Conservation (phyloP, 768 basidiomycete genomes). For the Basidioascus undulatus region DNA sequence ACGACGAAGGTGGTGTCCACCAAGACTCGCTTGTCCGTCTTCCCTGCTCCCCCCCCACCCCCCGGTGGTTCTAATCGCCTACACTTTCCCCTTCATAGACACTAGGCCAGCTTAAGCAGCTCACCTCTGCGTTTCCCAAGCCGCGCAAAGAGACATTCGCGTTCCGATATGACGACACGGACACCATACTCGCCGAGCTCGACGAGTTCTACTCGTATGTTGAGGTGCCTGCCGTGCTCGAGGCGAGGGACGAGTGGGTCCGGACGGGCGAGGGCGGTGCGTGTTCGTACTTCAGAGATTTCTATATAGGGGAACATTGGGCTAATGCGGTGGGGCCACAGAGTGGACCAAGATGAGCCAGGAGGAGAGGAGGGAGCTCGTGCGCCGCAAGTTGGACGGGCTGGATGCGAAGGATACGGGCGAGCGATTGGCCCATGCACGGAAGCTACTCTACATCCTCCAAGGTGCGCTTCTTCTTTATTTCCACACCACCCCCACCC, state of each 20-base stretch:
- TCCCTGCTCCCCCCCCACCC: too few relatives aligned
- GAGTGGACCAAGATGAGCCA: slow-evolving; percentile 58
- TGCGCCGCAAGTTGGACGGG: slow-evolving; percentile 60
- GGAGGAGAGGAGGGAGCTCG: slow-evolving; percentile 39
- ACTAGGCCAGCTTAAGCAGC: slow-evolving; percentile 7
- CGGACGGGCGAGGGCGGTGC: slow-evolving; percentile 54
- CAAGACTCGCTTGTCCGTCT: too few relatives aligned
- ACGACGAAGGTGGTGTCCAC: too few relatives aligned
- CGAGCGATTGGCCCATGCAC: slow-evolving; percentile 63
- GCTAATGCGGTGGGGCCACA: slow-evolving; percentile 15
- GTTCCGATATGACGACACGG: slow-evolving; percentile 87
- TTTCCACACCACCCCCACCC: neutral
- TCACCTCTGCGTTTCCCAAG: too few relatives aligned
- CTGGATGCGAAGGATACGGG: slow-evolving; percentile 68
- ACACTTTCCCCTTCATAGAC: neutral
- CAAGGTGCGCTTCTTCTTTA: slow-evolving; percentile 32
- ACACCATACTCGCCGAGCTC: slow-evolving; percentile 83
- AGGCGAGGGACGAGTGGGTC: slow-evolving; percentile 70
- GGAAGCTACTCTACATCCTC: slow-evolving; percentile 65
- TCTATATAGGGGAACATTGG: neutral
- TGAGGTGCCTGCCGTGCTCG: slow-evolving; percentile 72
- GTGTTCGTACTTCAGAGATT: slow-evolving; percentile 16
- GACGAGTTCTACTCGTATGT: slow-evolving; percentile 96
- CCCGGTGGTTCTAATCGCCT: too few relatives aligned
- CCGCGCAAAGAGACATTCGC: too few relatives aligned